Evolutionary conservation across 768 basidiomycete species (phyloP).

Genomic region (Cystoderma amianthinum): DNA sequence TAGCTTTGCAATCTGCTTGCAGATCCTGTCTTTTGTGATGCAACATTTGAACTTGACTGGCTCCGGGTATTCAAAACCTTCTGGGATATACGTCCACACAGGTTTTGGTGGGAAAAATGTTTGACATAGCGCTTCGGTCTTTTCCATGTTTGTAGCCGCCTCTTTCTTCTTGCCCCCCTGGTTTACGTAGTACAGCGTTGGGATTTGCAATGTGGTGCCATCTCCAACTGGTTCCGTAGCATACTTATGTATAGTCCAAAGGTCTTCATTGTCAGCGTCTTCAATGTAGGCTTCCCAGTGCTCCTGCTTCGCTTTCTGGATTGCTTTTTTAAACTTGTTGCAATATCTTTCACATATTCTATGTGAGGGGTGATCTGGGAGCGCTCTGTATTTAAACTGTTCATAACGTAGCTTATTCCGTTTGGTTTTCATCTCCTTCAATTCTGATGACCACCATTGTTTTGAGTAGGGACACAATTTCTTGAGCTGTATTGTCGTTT

Average conservation of each 20-base stretch:
- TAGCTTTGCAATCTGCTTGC: not conserved
- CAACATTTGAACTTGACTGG: constrained; percentile 1
- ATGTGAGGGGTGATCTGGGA: constrained; percentile 4
- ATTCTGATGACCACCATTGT: too few relatives aligned
- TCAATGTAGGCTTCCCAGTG: constrained; percentile 12
- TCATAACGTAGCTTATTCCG: too few relatives aligned
- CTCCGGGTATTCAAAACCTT: not conserved
- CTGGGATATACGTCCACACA: too few relatives aligned
- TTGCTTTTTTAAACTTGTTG: constrained; percentile 3
- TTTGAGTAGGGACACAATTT: too few relatives aligned
- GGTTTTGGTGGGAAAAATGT: too few relatives aligned
- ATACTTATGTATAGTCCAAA: constrained; percentile 10
- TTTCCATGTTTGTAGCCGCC: constrained; percentile 6
- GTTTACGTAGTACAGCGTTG: too few relatives aligned
- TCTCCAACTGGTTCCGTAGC: constrained; percentile 2
- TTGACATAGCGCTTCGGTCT: too few relatives aligned
- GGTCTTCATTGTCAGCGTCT: not conserved
- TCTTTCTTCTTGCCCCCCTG: too few relatives aligned
- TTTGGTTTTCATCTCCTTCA: too few relatives aligned
- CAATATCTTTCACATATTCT: not conserved
- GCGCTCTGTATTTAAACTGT: constrained; percentile 1
- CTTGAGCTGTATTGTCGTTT: too few relatives aligned
- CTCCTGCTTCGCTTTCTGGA: constrained; percentile 4
- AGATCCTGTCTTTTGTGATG: constrained; percentile 8
- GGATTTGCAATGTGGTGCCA: too few relatives aligned